Evolutionary conservation across 2,329 filamentous ascomycete genomes (phyloP).

Genomic region (Penicillium psychrosexuale): DNA sequence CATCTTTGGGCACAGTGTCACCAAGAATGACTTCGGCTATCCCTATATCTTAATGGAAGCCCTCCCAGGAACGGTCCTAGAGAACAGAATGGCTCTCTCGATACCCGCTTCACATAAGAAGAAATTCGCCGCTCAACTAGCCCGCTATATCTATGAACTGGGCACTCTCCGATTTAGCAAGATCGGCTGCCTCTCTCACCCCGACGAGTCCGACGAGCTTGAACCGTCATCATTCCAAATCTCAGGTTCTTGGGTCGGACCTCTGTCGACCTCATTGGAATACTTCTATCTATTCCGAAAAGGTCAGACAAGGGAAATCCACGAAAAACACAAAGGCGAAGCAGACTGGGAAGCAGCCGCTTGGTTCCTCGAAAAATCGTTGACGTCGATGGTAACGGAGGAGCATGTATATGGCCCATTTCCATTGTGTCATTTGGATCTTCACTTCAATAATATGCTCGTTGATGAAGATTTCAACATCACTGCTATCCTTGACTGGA

Average conservation of each 20-base stretch:
- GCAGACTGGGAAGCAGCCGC: neutral
- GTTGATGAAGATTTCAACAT: neutral
- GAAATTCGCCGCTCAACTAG: neutral
- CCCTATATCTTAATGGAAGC: no score
- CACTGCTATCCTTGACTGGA: neutral
- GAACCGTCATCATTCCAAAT: neutral
- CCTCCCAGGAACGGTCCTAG: no score
- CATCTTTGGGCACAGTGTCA: no score
- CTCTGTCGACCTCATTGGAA: neutral
- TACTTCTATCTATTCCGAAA: neutral
- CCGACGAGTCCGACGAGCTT: neutral
- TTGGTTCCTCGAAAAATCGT: neutral
- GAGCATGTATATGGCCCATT: neutral
- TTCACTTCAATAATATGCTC: neutral
- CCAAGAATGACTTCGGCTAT: no score
- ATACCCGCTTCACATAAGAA: no score
- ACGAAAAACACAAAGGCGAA: neutral
- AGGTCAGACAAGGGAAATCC: neutral
- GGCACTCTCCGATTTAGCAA: neutral
- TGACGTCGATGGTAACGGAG: neutral
- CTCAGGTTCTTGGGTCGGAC: neutral
- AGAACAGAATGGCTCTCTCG: no score
- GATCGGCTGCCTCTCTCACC: neutral
- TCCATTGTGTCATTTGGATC: neutral
- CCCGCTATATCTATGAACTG: neutral